phyloP scores from a whole-genome alignment of 1,284 basidiomycete species.

The Rhodotorula sp. region DNA sequence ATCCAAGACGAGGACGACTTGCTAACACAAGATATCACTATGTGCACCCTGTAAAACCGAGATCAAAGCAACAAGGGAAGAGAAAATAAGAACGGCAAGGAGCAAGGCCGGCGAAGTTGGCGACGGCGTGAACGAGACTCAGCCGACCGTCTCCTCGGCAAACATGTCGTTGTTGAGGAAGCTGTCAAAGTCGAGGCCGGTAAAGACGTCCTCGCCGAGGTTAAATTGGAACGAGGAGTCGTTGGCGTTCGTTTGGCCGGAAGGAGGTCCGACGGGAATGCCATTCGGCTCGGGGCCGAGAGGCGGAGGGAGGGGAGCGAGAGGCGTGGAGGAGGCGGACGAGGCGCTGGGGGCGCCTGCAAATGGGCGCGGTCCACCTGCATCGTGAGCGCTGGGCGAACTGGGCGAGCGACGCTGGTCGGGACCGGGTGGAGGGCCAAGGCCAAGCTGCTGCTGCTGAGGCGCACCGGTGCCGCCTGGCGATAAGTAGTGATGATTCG shows the following conservation, averaged over 20 bases:
- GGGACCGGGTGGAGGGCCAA: not conserved
- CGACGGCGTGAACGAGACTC: not conserved
- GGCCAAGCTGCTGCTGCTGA: constrained; percentile 5
- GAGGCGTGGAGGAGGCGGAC: constrained; percentile 6
- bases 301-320: constrained; percentile 4
- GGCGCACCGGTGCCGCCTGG: not conserved
- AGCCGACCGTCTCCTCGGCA: constrained; percentile 21
- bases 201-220: constrained; percentile 18
- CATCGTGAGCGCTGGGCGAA: not conserved
- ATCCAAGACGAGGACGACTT: too few relatives aligned
- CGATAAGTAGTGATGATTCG: constrained; percentile 24
- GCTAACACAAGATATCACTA: too few relatives aligned
- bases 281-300: not conserved
- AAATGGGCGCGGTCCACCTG: constrained; percentile 16
- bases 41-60: too few relatives aligned
- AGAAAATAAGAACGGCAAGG: not conserved
- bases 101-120: too few relatives aligned
- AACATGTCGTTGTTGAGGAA: constrained; percentile 38
- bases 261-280: not conserved
- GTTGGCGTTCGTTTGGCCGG: not conserved
- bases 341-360: constrained; percentile 16
- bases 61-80: not conserved
- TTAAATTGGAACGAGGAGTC: constrained; percentile 10
- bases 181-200: constrained; percentile 29
- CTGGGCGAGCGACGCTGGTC: constrained; percentile 18